These are phyloP conservation scores for Diaporthe capsici DNA, from an alignment of 2,329 filamentous ascomycete genomes.

Conservation along the genomic window DNA sequence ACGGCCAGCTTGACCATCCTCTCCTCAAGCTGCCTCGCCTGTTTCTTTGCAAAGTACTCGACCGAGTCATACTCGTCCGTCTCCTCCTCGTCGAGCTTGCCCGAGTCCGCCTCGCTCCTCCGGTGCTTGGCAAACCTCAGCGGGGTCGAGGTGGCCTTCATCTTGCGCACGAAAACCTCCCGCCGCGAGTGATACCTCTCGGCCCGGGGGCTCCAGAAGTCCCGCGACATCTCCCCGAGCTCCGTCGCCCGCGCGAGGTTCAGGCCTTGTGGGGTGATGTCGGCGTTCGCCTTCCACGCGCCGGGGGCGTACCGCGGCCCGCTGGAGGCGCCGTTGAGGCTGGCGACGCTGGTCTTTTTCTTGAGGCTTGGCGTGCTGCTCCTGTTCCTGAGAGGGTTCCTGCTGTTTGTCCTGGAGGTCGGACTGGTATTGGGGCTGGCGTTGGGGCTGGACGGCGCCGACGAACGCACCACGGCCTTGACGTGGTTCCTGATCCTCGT, in stretches of 20 bases:
- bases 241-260: conserved; percentile 53
- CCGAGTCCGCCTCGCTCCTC: conserved; percentile 42
- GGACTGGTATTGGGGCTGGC: conserved; percentile 12
- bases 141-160: conserved; percentile 54
- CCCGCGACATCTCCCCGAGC: conserved; percentile 57
- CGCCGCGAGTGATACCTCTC: conserved; percentile 55
- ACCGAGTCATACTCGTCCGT: conserved; percentile 53
- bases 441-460: neutral
- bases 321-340: conserved; percentile 3
- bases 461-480: conserved; percentile 47
- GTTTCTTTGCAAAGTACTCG: conserved; percentile 43
- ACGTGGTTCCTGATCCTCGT: conserved; percentile 54
- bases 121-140: conserved; percentile 57
- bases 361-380: conserved; percentile 23
- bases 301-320: conserved; percentile 37
- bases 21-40: conserved; percentile 2
- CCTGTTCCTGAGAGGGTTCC: neutral
- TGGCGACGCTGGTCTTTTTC: conserved; percentile 17
- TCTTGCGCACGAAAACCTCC: conserved; percentile 57
- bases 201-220: conserved; percentile 57
- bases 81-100: conserved; percentile 54
- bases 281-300: conserved; percentile 53
- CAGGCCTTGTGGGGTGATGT: conserved; percentile 51
- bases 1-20: neutral
- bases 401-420: neutral